Percentiles rank a stretch among this genome's conserved stretches.
Conservation (phyloP, 768 basidiomycete species). For the Phaeolepiota aurea region DNA sequence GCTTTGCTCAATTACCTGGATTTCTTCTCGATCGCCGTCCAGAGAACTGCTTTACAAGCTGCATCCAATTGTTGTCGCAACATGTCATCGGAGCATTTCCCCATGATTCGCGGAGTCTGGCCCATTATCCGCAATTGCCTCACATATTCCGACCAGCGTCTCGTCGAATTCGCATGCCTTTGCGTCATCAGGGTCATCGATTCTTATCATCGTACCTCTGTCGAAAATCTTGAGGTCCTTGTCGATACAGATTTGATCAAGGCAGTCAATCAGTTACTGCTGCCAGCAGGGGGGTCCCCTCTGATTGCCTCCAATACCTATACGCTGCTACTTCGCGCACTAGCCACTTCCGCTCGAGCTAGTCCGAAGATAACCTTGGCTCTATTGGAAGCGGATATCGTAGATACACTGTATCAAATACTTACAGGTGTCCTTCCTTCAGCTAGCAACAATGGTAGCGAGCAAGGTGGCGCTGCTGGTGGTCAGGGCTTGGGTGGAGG, state of each 20-base stretch:
- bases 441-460: constrained; percentile 34
- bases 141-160: constrained; percentile 85
- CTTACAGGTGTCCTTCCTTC: constrained; percentile 90
- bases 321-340: constrained; percentile 76
- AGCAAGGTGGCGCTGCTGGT: constrained; percentile 50
- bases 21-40: constrained; percentile 97
- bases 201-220: constrained; percentile 77
- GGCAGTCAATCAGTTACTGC: constrained; percentile 78
- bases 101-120: constrained; percentile 85
- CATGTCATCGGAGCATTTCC: constrained; percentile 80
- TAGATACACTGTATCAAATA: constrained; percentile 89
- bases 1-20: constrained; percentile 94
- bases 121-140: constrained; percentile 91
- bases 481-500: constrained; percentile 84
- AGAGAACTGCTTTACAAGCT: constrained; percentile 92
- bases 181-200: constrained; percentile 94
- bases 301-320: constrained; percentile 83
- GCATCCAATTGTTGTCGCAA: constrained; percentile 96
- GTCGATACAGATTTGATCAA: constrained; percentile 73
- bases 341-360: constrained; percentile 82
- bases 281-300: constrained; percentile 82
- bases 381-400: constrained; percentile 87
- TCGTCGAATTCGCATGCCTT: constrained; percentile 95
- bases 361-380: constrained; percentile 84
- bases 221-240: constrained; percentile 80